These are phyloP conservation scores for Penicillium bialowiezense DNA, from an alignment of 495 filamentous ascomycete genomes.

Conservation along the genomic window DNA sequence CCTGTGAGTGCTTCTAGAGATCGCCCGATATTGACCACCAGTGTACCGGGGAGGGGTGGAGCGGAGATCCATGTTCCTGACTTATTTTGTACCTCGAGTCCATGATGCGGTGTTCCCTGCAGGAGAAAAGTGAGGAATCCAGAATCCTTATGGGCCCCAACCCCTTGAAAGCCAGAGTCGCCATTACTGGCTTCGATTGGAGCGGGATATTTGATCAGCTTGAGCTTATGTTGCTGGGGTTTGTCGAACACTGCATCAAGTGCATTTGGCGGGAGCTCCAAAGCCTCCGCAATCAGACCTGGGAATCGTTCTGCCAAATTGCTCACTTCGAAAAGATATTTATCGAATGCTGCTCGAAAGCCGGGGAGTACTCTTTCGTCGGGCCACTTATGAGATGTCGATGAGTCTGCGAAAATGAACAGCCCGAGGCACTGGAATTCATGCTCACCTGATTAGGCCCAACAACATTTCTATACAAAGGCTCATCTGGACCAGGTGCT, in stretches of 20 bases:
- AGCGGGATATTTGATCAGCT: conserved; percentile 86
- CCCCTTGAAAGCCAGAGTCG: conserved; percentile 49
- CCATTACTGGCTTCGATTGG: conserved; percentile 25
- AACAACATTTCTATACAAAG: conserved; percentile 74
- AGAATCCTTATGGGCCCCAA: conserved; percentile 92
- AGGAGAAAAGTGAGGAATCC: conserved; percentile 86
- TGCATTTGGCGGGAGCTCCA: conserved; percentile 67
- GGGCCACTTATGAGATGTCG: conserved; percentile 63
- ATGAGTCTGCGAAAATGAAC: background rate
- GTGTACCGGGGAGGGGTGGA: conserved; percentile 48
- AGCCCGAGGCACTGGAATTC: background rate
- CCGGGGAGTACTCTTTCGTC: conserved; percentile 59
- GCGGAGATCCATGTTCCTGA: conserved; percentile 73
- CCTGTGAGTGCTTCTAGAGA: conserved; percentile 87
- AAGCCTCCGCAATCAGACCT: conserved; percentile 81
- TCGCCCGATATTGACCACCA: conserved; percentile 91
- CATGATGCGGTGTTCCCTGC: conserved; percentile 74
- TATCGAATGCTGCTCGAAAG: conserved; percentile 66
- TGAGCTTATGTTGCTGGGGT: conserved; percentile 83
- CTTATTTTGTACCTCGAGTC: conserved; percentile 88
- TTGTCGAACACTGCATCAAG: conserved; percentile 74
- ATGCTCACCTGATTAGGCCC: conserved; percentile 63
- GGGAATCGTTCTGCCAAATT: conserved; percentile 71
- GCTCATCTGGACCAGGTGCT: conserved; percentile 57
- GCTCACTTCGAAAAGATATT: conserved; percentile 75